Evolutionary conservation across 2,329 filamentous ascomycete genomes (phyloP), one percentile per base, ranked within the genome.

Genomic region (Xylaria sp.): DNA sequence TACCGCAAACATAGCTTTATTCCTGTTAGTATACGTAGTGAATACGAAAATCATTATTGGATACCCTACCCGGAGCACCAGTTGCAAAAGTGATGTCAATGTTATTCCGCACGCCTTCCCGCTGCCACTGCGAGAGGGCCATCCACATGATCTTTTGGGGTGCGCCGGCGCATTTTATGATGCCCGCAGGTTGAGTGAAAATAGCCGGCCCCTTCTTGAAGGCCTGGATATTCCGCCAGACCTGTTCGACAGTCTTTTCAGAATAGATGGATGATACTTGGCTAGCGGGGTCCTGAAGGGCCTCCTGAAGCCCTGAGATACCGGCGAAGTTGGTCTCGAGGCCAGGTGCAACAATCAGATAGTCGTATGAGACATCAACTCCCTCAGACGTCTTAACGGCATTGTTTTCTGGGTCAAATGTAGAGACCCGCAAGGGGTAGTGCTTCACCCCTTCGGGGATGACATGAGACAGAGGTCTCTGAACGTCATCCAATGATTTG

Each of bases 141-240:
- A 81, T 80, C 80, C 80, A 81, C 73, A 81, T 74, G 66, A 81
- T 76, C 75, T 81, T 81, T 67, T 81, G 80, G 3, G 80, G 80
- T 0, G 79, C 80, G 15, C 80, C 80, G 11, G 80, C 80, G 36
- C 80, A 81, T 73, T 81, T 81, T 72, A 81, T 80, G 63, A 79
- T 63, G 11, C 80, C 80, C 1, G 78, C 77, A 15, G 80, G 80
- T 65, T 81, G 80, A 6, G 79, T 81, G 72, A 81, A 81, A 56
- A 81, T 77, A 23, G 80, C 80, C 7, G 72, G 73, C 2, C 80
- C 80, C 60, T 77, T 77, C 71, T 79, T 78, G 70, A 80, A 75
- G 48, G 58, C 70, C 70, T 80, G 76, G 40, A 81, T 75, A 63
- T 79, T 79, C 56, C 69, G 73, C 77, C 78, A 81, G 17, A 79